These are phyloP conservation scores for Exophiala alcalophila DNA, from an alignment of 2,329 filamentous ascomycete species.

Conservation along the genomic window DNA sequence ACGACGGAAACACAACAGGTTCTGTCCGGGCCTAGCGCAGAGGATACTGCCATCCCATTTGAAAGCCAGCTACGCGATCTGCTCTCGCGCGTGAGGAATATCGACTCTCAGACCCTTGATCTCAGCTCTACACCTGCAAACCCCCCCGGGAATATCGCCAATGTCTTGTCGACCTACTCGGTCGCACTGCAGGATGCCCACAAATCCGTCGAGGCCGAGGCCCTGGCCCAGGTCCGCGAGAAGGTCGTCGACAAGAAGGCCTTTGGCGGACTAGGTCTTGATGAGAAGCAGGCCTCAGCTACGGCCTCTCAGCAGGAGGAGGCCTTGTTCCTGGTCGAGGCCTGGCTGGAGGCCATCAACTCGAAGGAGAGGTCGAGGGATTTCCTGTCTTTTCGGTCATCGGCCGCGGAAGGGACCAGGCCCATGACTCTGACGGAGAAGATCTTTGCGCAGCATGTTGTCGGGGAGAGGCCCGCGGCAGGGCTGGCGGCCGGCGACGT, in stretches of 20 bases:
- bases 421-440: constrained; percentile 48
- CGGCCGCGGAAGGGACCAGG: constrained; percentile 5
- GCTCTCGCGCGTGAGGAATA: constrained; percentile 6
- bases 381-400: constrained; percentile 5
- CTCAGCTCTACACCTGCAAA: background rate
- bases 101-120: background rate
- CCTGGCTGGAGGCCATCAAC: constrained; percentile 35
- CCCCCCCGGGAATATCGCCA: constrained; percentile 1
- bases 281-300: background rate
- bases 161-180: constrained; percentile 5
- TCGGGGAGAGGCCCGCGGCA: constrained; percentile 33
- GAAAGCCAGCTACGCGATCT: constrained; percentile 9
- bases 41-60: too few species aligned
- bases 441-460: constrained; percentile 47
- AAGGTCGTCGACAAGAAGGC: constrained; percentile 17
- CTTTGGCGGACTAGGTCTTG: constrained; percentile 22
- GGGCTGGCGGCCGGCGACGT: constrained; percentile 41
- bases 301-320: constrained; percentile 22
- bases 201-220: constrained; percentile 12
- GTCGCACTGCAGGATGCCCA: constrained; percentile 1
- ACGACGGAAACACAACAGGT: constrained; percentile 2
- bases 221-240: constrained; percentile 15
- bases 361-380: constrained; percentile 27
- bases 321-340: constrained; percentile 31
- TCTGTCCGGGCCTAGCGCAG: background rate